Evolutionary conservation across 2,329 filamentous ascomycete genomes (phyloP), one percentile per base, ranked within the genome.

Genomic region (Nectriaceae sp.): DNA sequence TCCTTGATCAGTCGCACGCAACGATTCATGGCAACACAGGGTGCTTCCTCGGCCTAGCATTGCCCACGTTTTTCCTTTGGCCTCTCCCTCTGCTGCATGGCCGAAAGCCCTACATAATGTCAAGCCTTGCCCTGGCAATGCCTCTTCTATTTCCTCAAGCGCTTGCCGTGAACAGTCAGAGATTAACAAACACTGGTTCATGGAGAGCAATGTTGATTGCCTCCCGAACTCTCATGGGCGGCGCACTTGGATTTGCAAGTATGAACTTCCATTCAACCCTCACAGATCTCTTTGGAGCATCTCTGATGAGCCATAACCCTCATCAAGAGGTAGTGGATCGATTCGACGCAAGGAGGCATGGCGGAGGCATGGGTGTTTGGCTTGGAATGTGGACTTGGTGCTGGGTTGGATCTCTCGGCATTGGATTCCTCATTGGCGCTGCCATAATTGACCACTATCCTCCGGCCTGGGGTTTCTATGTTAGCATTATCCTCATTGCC

Each of bases 321-420:
- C 87, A 90, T 59, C 84, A 89, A 67, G 88, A 90, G 61, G 70
- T 87, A 18, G 84, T 87, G 1, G 78, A 85, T 48, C 70, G 78
- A 11, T 82, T 81, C 56, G 88, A 91, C 65, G 80, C 88, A 16
- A 80, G 88, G 46, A 77, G 88, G 35, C 86, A 90, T 61, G 89
- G 89, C 6, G 87, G 88, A 11, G 88, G 89, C 0, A 85, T 91
- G 73, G 89, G 89, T 0, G 72, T 88, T n/a, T 92, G 88, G 89
- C 75, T 90, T 10, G 86, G 87, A 2, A 76, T 88, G 46, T 91
- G 88, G 87, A 85, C 85, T 0, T 92, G 85, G 83, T 89, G 86
- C 63, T 88, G 82, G 67, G 83, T 89, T 58, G 86, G 84, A 5
- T 89, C 87, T 19, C 75, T 91, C 19, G 82, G 83, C 1, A 63